Evolutionary conservation across 345 rosid genomes (phyloP).

Genomic region (Raphanus raphanistrum): DNA sequence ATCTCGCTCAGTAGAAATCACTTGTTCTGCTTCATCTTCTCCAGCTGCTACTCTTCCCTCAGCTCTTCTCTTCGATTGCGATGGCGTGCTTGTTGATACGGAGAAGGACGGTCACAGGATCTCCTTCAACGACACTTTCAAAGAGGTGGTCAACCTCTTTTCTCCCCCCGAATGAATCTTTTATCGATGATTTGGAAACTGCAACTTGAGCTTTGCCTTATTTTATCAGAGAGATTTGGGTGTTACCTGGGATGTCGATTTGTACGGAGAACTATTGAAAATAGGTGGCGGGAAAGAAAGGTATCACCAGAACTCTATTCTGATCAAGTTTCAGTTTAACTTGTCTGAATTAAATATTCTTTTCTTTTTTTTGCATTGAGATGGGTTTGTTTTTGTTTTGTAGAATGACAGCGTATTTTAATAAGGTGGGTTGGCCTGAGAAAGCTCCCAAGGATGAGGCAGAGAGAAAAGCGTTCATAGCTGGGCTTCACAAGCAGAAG

Average conservation of each 20-base stretch:
- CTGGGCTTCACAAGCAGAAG: slow-evolving; percentile 83
- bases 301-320: not conserved
- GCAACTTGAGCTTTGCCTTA: not conserved
- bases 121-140: slow-evolving; percentile 93
- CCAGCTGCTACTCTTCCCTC: slow-evolving; percentile 60
- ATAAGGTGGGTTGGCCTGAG: slow-evolving; percentile 86
- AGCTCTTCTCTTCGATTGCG: slow-evolving; percentile 89
- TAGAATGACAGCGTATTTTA: slow-evolving; percentile 97
- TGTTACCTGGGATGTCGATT: slow-evolving; percentile 89
- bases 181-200: not conserved
- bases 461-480: slow-evolving; percentile 85
- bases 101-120: slow-evolving; percentile 94
- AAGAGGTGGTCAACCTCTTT: slow-evolving; percentile 45
- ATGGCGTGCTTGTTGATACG: slow-evolving; percentile 94
- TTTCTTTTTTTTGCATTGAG: not conserved
- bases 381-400: slow-evolving; percentile 6
- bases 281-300: slow-evolving; percentile 98
- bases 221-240: slow-evolving; percentile 65
- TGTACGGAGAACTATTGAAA: slow-evolving; percentile 89
- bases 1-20: slow-evolving; percentile 29
- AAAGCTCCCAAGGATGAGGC: slow-evolving; percentile 83
- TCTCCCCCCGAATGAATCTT: not conserved
- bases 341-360: not conserved
- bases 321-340: not conserved
- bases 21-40: slow-evolving; percentile 54